Evolutionary conservation across 208 protist genomes (phyloP).

Genomic region (Balamuthia mandrillaris): DNA sequence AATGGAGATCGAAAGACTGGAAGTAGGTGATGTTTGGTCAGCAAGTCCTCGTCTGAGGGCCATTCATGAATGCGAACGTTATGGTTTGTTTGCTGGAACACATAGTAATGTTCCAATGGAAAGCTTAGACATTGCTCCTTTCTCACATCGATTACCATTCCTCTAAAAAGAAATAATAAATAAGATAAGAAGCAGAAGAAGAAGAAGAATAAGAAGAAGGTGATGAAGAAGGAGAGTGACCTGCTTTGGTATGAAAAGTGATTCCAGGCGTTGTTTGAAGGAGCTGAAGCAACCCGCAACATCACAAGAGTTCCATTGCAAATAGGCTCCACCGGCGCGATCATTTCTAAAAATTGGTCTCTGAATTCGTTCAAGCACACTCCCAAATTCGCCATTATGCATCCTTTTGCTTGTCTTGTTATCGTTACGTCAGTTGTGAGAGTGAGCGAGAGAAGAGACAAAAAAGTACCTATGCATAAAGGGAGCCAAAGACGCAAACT

Average conservation of each 20-base stretch:
- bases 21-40: too few relatives aligned
- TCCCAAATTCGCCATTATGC: neutral
- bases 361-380: slow-evolving; percentile 12
- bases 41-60: neutral
- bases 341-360: neutral
- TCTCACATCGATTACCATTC: neutral
- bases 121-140: neutral
- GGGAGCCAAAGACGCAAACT: neutral
- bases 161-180: neutral
- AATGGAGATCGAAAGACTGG: too few relatives aligned
- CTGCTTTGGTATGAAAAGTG: too few relatives aligned
- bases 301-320: too few relatives aligned
- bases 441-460: neutral
- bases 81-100: too few relatives aligned
- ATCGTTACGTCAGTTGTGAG: neutral
- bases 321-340: too few relatives aligned
- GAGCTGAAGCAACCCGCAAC: too few relatives aligned
- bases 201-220: neutral
- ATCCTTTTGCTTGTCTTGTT: neutral
- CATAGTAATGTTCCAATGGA: neutral
- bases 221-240: too few relatives aligned
- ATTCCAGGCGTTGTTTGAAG: too few relatives aligned
- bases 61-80: too few relatives aligned
- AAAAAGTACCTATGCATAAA: neutral
- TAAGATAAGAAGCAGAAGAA: neutral